phyloP scores from a whole-genome alignment of 2,329 filamentous ascomycete species.

The Stachybotrys chartarum region DNA sequence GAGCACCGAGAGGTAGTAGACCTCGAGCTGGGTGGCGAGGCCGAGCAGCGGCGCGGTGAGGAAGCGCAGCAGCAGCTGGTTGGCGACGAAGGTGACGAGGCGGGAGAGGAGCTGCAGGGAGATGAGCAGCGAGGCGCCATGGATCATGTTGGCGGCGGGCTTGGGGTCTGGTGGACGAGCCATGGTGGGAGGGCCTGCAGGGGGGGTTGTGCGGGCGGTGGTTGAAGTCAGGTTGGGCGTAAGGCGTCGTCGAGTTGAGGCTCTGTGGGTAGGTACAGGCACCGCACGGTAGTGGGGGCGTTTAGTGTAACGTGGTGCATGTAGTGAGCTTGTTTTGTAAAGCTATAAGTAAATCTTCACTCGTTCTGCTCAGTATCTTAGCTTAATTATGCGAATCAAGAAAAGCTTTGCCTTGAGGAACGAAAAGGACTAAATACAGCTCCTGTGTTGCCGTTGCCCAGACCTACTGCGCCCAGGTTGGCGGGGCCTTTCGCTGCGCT shows the following conservation, averaged over 20 bases:
- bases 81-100: conserved; percentile 81
- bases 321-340: too few species aligned
- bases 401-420: too few species aligned
- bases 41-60: conserved; percentile 81
- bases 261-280: not conserved
- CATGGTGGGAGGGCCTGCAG: not conserved
- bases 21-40: conserved; percentile 80
- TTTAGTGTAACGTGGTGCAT: too few species aligned
- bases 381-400: too few species aligned
- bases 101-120: conserved; percentile 82
- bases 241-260: not conserved
- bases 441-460: too few species aligned
- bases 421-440: too few species aligned
- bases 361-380: too few species aligned
- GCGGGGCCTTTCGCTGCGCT: too few species aligned
- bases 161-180: not conserved
- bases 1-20: conserved; percentile 87
- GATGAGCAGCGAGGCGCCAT: conserved; percentile 79
- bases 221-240: not conserved
- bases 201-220: not conserved
- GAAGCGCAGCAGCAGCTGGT: conserved; percentile 83
- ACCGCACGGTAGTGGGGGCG: too few species aligned
- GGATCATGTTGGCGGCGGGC: conserved; percentile 32
- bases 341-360: too few species aligned
- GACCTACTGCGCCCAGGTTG: too few species aligned